Percentiles rank a stretch among this genome's conserved stretches.
These are phyloP conservation scores for Gnomoniopsis sp. DNA, from an alignment of 2,329 filamentous ascomycete species.

Conservation along the genomic window DNA sequence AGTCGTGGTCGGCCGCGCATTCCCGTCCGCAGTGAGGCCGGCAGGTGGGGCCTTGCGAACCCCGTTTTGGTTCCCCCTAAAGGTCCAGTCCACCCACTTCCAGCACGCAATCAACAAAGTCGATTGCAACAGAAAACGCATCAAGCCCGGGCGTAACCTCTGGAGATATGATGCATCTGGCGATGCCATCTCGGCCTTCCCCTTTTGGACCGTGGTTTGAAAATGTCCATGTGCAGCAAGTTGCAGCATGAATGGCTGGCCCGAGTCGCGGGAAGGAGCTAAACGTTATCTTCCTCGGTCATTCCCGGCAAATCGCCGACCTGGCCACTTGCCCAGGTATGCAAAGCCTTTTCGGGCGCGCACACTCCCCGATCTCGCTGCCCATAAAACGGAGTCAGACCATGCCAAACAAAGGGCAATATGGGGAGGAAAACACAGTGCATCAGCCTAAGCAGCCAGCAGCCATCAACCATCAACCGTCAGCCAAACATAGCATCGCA, in stretches of 20 bases:
- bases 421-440: neutral
- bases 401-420: neutral
- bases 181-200: conserved; percentile 1
- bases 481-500: too few relatives aligned
- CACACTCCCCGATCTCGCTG: conserved; percentile 13
- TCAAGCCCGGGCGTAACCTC: neutral
- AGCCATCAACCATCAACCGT: neutral
- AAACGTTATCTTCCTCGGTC: neutral
- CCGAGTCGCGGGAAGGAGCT: neutral
- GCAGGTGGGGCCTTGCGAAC: neutral
- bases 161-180: neutral
- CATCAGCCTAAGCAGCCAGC: neutral
- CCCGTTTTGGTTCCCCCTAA: neutral
- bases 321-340: neutral
- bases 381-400: conserved; percentile 9
- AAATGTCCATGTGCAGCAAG: neutral
- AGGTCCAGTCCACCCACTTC: neutral
- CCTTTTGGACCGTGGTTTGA: neutral
- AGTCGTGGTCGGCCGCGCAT: neutral
- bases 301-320: conserved; percentile 16
- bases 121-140: neutral
- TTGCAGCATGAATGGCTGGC: neutral
- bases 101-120: conserved; percentile 5
- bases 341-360: conserved; percentile 10
- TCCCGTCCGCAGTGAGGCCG: neutral